Base-by-base conservation (phyloP, 768 basidiomycete species). In the Jaapia argillacea region DNA sequence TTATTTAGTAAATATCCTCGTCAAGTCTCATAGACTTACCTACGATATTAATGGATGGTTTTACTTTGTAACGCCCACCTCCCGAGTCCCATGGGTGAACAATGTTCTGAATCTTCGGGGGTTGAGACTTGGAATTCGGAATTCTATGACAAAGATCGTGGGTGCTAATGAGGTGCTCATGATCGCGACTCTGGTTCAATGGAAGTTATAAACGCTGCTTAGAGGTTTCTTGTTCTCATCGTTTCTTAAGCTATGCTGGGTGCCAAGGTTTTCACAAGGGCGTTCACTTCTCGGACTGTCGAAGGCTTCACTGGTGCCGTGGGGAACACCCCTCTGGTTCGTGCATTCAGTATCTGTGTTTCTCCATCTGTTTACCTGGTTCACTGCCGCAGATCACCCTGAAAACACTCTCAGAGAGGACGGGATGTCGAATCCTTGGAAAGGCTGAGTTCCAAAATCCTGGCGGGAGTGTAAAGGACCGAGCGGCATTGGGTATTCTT, bases 371-470 rank as follows among this genome's bases (percentile, higher is more conserved):
- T 33, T 10, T 33, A 33, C 28, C 10, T 33, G 28, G 24, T 42
- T n/a, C 18, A 5, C 18, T 36, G 2, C 3, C 35, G 14, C 58
- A 96, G 91, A 92, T 97, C 47, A 77, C 81, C 50, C 71, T 97
- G 42, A 81, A 87, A 60, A 63, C 64, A 12, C 70, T 96, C 5
- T 96, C 90, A 6, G 79, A 90, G 51, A 77, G 75, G 57, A 88
- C 80, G 1, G 92, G 91, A 13, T 79, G 77, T 43, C 75, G 76
- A 42, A 90, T 97, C 48, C 81, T 81, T 39, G 93, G 87, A n/a
- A 97, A 99, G 60, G 90, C 96, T 16, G 96, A 99, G 64, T 93
- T 96, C 58, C 92, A 96, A 66, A 97, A 97, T 56, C 96, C 96
- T 0, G 96, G 96, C 4, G 94, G 94, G 31, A 92, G 88, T 49